phyloP scores from a whole-genome alignment of 2,329 filamentous ascomycete genomes.

The Pseudopyricularia javanii region DNA sequence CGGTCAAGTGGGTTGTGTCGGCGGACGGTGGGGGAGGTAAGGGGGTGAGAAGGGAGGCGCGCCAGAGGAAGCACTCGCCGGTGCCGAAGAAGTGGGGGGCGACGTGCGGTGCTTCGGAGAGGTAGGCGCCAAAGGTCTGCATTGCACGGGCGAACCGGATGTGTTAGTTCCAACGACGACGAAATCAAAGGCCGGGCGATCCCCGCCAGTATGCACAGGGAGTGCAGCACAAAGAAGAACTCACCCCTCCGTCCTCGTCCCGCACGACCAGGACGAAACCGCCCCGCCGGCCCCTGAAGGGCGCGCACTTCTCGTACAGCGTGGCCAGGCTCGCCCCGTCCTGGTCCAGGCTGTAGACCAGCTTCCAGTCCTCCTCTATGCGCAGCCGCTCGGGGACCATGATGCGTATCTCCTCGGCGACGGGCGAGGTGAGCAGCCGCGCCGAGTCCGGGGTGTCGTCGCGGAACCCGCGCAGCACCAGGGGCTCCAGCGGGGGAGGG shows the following conservation, averaged over 20 bases:
- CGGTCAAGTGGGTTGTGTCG: constrained; percentile 31
- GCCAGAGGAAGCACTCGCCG: constrained; percentile 91
- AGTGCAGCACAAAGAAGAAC: constrained; percentile 19
- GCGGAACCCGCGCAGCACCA: constrained; percentile 57
- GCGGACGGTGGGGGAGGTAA: constrained; percentile 58
- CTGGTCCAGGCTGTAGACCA: constrained; percentile 83
- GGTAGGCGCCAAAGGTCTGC: constrained; percentile 81
- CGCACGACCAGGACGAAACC: constrained; percentile 84
- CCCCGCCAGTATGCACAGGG: no score
- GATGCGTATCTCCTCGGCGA: constrained; percentile 88
- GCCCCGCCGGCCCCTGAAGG: constrained; percentile 55
- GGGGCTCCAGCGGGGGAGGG: constrained; percentile 75
- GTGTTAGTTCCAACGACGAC: no score
- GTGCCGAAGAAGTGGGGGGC: constrained; percentile 83
- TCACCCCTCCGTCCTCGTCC: constrained; percentile 62
- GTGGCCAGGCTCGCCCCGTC: constrained; percentile 81
- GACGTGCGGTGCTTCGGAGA: constrained; percentile 78
- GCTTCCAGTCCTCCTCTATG: constrained; percentile 73
- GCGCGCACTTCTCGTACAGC: constrained; percentile 67
- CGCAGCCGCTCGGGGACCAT: constrained; percentile 79
- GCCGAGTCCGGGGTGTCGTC: constrained; percentile 45
- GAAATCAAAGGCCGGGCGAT: no score
- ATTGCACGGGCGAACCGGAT: background rate
- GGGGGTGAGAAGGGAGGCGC: constrained; percentile 53
- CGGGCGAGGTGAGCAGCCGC: constrained; percentile 54